These are phyloP conservation scores for Blastomyces silverae DNA, from an alignment of 2,329 filamentous ascomycete species.

Conservation along the genomic window DNA sequence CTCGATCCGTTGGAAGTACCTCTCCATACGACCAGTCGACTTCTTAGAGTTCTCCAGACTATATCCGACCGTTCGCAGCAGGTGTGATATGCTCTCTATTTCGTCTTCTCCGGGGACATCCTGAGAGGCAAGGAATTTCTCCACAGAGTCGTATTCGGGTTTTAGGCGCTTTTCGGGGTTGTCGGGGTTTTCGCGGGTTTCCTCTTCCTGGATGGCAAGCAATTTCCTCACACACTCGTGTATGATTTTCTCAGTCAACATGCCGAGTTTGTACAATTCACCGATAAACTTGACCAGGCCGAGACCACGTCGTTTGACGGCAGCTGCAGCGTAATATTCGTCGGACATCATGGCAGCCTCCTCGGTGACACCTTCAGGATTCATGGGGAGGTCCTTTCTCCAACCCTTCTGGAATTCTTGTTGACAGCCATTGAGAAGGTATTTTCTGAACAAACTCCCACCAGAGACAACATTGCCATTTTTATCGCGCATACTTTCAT, in stretches of 20 bases:
- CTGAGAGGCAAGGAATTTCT: constrained; percentile 93
- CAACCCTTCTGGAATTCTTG: too few species aligned
- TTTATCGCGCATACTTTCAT: constrained; percentile 91
- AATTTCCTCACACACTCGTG: constrained; percentile 97
- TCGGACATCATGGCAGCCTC: constrained; percentile 85
- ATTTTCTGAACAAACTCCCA: constrained; percentile 94
- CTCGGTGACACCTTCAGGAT: constrained; percentile 63
- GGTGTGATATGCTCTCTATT: constrained; percentile 89
- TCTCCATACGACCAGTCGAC: constrained; percentile 67
- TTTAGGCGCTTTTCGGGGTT: too few species aligned
- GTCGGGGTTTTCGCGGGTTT: too few species aligned
- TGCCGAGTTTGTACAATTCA: constrained; percentile 96
- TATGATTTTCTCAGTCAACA: constrained; percentile 99
- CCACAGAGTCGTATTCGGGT: constrained; percentile 97
- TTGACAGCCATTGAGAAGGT: constrained; percentile 95
- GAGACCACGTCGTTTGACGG: constrained; percentile 91
- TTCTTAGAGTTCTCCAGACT: constrained; percentile 80
- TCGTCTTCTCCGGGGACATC: constrained; percentile 90
- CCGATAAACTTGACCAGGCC: constrained; percentile 99
- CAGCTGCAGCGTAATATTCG: constrained; percentile 90
- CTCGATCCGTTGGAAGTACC: constrained; percentile 86
- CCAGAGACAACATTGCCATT: constrained; percentile 80
- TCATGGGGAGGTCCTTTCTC: constrained; percentile 71
- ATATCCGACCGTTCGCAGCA: constrained; percentile 82
- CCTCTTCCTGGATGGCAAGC: too few species aligned